phyloP scores from a whole-genome alignment of 306 rosid species.

The Lotus japonicus region DNA sequence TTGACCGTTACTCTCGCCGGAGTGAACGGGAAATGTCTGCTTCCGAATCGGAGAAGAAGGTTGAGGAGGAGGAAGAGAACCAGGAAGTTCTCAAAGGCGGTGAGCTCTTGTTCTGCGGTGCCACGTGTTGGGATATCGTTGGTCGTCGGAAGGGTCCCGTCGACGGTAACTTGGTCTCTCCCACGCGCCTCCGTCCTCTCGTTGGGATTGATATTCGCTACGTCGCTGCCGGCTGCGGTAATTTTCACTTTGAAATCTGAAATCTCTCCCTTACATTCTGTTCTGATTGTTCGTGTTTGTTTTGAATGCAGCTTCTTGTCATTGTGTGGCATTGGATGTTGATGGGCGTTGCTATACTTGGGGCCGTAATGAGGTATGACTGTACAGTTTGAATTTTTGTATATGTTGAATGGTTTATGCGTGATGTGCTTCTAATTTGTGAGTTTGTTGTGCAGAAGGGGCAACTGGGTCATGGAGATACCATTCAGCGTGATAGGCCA shows the following conservation, averaged over 20 bases:
- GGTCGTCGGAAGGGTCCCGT: conserved; percentile 71
- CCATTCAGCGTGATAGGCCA: conserved; percentile 91
- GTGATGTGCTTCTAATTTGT: background rate
- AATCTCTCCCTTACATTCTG: no score
- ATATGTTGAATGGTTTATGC: background rate
- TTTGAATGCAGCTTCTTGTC: conserved; percentile 79
- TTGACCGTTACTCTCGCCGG: conserved; percentile 43
- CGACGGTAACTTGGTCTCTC: conserved; percentile 77
- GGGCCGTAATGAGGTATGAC: conserved; percentile 93
- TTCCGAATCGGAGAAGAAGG: conserved; percentile 57
- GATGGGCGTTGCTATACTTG: conserved; percentile 97
- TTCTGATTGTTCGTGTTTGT: no score
- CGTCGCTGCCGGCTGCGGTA: conserved; percentile 83
- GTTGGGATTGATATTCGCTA: conserved; percentile 64
- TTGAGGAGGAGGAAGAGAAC: conserved; percentile 35
- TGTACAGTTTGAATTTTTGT: background rate
- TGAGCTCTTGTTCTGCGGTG: conserved; percentile 94
- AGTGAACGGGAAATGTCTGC: conserved; percentile 78
- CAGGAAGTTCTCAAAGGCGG: conserved; percentile 47
- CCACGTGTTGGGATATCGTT: conserved; percentile 74
- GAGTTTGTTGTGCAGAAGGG: conserved; percentile 66
- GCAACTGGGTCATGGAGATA: conserved; percentile 96
- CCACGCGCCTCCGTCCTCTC: conserved; percentile 88
- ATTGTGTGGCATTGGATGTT: conserved; percentile 91
- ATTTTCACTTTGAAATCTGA: background rate